Base-by-base conservation (phyloP, 108 stramenopile genomes). In the Chaetoceros muelleri region DNA sequence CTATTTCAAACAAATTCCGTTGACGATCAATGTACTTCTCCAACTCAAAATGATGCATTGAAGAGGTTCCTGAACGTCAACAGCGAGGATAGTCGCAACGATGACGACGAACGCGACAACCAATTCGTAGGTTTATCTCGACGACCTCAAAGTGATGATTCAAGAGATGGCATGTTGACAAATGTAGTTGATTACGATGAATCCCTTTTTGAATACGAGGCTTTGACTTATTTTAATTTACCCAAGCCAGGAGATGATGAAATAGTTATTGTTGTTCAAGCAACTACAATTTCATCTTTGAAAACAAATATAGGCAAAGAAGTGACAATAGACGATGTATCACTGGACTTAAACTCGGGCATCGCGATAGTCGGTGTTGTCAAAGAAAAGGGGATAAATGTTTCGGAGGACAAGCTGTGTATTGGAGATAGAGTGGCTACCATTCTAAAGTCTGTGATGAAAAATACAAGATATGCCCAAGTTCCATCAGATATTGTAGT, bases 401-500 rank as follows among this genome's bases (percentile, higher is more conserved):
- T 40, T 10, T n/a, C n/a, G n/a, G n/a, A n/a, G n/a, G 34, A 40
- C 13, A 40, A 40, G 5, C 5, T 40, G 5, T 10, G 13, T 10
- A 13, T 40, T 40, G 34, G 34, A 40, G 34, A 40, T 40, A 40
- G 34, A 13, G 34, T 40, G 5, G 34, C 34, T 10, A 40, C 34
- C 5, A 40, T 40, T 10, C 8, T 40, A 5, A 40, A 40, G 34
- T 40, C 34, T 13, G 34, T 13, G 13, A 40, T 40, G 34, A 40
- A 40, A 3, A 55, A 64, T 21, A 18, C 71, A 0, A 24, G 52
- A 19, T 61, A 58, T 27, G 50, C 64, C 0, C 44, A 55, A 0
- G 20, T 69, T 22, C 57, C 63, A 24, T 8, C 57, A 10, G 60
- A 64, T n/a, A 19, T 34, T 8, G 34, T 76, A 24, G 57, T 60